phyloP scores from a whole-genome alignment of 768 basidiomycete species.

The Gloeostereum incarnatum region DNA sequence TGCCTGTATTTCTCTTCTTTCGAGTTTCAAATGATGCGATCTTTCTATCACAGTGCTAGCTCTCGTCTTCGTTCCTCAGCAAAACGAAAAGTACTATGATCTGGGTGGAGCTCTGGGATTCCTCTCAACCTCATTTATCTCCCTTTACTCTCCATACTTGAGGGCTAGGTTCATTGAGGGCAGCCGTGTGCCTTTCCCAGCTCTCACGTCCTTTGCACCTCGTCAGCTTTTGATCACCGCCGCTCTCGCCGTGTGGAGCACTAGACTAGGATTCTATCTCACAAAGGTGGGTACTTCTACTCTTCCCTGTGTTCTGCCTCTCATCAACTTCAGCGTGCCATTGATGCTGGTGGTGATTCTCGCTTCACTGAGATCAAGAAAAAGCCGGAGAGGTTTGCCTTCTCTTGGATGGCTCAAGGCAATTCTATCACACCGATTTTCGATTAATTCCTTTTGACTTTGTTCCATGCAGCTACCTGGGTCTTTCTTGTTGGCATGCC shows the following conservation, averaged over 20 bases:
- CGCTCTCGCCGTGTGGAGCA: conserved; percentile 50
- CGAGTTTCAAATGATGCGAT: neutral
- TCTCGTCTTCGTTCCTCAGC: conserved; percentile 51
- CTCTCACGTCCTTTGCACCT: conserved; percentile 40
- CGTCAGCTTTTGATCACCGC: conserved; percentile 52
- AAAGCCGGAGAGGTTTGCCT: conserved; percentile 36
- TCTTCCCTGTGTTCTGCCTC: neutral
- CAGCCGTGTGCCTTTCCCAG: conserved; percentile 25
- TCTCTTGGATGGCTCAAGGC: conserved; percentile 58
- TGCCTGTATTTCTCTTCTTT: conserved; percentile 1
- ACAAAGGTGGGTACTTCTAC: conserved; percentile 27
- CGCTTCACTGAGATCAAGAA: conserved; percentile 43
- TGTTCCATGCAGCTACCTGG: conserved; percentile 42
- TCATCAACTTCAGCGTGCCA: conserved; percentile 16
- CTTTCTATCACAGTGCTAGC: conserved; percentile 33
- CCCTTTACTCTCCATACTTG: conserved; percentile 53
- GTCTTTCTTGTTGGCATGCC: conserved; percentile 60
- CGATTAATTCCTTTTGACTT: neutral
- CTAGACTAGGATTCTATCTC: conserved; percentile 55
- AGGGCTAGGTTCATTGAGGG: conserved; percentile 38
- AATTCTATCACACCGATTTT: conserved; percentile 1
- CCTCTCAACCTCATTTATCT: conserved; percentile 48
- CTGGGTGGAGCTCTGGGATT: conserved; percentile 59
- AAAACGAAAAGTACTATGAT: conserved; percentile 61
- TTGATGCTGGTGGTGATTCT: conserved; percentile 36